Evolutionary conservation across 2,329 filamentous ascomycete genomes (phyloP).

Genomic region (Fusarium piperis): DNA sequence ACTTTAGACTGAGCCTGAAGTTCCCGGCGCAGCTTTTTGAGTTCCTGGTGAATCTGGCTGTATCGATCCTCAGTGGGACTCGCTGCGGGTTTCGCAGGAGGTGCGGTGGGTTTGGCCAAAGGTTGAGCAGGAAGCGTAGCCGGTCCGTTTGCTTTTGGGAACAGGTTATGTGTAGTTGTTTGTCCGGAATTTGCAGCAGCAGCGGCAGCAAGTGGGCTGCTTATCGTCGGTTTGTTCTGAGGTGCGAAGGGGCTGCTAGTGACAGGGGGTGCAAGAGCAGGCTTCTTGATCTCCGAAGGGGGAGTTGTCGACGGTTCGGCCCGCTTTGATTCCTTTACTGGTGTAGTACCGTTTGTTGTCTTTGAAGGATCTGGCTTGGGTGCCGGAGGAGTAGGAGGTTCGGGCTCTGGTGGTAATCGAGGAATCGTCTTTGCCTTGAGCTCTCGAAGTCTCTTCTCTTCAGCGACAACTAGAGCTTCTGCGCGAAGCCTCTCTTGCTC

Average conservation of each 20-base stretch:
- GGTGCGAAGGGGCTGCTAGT: conserved; percentile 34
- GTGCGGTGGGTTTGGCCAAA: conserved; percentile 14
- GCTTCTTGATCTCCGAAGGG: conserved; percentile 32
- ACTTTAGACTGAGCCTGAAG: conserved; percentile 65
- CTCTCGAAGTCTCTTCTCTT: conserved; percentile 59
- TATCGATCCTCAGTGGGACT: conserved; percentile 54
- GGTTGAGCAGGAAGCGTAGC: conserved; percentile 1
- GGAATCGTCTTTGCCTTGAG: conserved; percentile 57
- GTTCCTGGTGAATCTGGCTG: conserved; percentile 69
- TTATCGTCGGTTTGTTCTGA: conserved; percentile 34
- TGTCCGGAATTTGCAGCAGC: conserved; percentile 17
- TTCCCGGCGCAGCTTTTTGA: conserved; percentile 74
- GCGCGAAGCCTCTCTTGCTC: conserved; percentile 58
- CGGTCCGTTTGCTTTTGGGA: conserved; percentile 32
- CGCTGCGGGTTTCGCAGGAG: conserved; percentile 14
- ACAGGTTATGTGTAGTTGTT: conserved; percentile 13
- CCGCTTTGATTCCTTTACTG: conserved; percentile 32
- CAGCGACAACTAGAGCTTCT: conserved; percentile 57
- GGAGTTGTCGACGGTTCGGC: conserved; percentile 32
- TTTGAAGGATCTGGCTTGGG: conserved; percentile 34
- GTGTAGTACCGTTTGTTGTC: conserved; percentile 32
- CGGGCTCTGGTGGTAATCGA: conserved; percentile 52
- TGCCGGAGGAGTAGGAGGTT: conserved; percentile 35
- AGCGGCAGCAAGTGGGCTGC: conserved; percentile 32
- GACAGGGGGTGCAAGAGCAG: conserved; percentile 19